Base-by-base conservation (phyloP, 2,329 filamentous ascomycete genomes). In the Neonectria ditissima region DNA sequence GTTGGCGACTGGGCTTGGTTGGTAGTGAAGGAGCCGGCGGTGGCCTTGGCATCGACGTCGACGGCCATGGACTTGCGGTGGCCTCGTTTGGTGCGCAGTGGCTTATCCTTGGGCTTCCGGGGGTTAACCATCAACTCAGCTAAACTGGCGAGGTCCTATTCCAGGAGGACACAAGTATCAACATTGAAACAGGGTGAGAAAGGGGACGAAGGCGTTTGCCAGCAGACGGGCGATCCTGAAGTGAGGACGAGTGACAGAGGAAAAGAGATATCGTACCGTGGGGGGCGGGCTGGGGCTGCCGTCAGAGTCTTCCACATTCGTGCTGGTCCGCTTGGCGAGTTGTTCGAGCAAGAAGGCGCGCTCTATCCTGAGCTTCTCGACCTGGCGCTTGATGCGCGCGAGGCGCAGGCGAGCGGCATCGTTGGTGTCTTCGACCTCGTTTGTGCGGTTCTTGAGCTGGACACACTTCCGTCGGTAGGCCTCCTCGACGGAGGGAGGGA, bases 391-490 rank as follows among this genome's bases (percentile, higher is more conserved):
- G 65, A 97, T 88, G 51, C 94, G 91, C 43, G 87, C 84, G 67
- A 97, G 91, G 55, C 93, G 91, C 56, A 93, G 83, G 57, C 93
- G 89, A 50, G 93, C 91, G 61, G 92, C 87, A 73, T 97, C 94
- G 78, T 97, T 97, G 75, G 93, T 91, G 64, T 93, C 90, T 78
- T 98, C 94, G 73, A 98, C 93, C 78, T 97, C 94, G 77, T 90
- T 92, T 68, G 96, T 92, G 65, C 96, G 92, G 73, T 93, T 92
- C 81, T 97, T 97, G 22, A 99, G 87, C 73, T 97, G 92, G 76
- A 97, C 93, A 79, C 95, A 98, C 88, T 99, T 98, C 69, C 93
- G 89, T 74, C 96, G 94, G 81, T 98, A 99, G 54, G 95, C 94
- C 77, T 95, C 91, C 80, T 99, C 95, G 67, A 98, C 94, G 16